phyloP scores from a whole-genome alignment of 345 rosid genomes.

The Euphorbia pulcherrima region DNA sequence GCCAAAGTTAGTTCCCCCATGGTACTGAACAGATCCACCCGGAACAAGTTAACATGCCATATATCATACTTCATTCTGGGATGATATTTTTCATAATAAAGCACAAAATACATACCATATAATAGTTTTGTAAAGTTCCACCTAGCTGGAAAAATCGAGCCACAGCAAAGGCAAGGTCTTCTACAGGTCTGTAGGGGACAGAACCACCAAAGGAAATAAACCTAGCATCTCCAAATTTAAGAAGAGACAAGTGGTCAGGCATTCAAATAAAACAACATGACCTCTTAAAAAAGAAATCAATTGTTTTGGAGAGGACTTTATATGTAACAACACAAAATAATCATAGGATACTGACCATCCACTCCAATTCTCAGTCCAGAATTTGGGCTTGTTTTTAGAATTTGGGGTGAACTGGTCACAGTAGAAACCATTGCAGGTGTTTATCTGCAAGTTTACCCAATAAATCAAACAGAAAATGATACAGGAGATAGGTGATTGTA shows the following conservation, averaged over 20 bases:
- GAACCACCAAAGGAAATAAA: slow-evolving; percentile 72
- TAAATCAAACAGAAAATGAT: slow-evolving; percentile 9
- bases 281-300: not conserved
- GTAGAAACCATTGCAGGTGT: slow-evolving; percentile 94
- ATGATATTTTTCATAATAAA: not conserved
- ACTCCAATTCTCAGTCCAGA: slow-evolving; percentile 98
- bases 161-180: slow-evolving; percentile 89
- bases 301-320: slow-evolving; percentile 7
- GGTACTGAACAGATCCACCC: slow-evolving; percentile 50
- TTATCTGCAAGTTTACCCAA: slow-evolving; percentile 50
- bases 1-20: slow-evolving; percentile 94
- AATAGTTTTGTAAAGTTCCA: slow-evolving; percentile 96
- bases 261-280: not conserved
- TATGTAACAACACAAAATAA: slow-evolving; percentile 10
- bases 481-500: not conserved
- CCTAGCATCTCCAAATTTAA: slow-evolving; percentile 39
- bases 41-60: slow-evolving; percentile 12
- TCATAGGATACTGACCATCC: slow-evolving; percentile 62
- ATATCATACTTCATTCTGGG: slow-evolving; percentile 10
- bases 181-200: slow-evolving; percentile 80
- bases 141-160: slow-evolving; percentile 89
- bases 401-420: slow-evolving; percentile 97
- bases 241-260: not conserved
- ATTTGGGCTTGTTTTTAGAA: slow-evolving; percentile 73
- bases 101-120: slow-evolving; percentile 55